Conservation (phyloP, 768 basidiomycete species). For the Scleroderma citrinum region DNA sequence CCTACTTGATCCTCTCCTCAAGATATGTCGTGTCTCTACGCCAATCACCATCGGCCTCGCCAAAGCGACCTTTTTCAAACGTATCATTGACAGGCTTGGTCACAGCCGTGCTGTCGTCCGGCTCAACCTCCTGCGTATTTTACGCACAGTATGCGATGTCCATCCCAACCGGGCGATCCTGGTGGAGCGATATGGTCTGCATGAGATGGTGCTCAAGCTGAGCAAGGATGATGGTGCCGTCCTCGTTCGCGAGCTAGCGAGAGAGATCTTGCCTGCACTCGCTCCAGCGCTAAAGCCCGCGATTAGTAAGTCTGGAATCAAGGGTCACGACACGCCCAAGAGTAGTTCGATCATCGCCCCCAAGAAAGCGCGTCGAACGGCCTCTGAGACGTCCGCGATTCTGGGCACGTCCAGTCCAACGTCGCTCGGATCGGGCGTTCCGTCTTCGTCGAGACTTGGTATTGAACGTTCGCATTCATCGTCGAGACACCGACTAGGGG, state of each 20-base stretch:
- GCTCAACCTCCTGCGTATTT: slow-evolving; percentile 81
- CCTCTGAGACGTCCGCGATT: slow-evolving; percentile 57
- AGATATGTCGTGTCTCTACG: slow-evolving; percentile 80
- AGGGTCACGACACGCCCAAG: slow-evolving; percentile 34
- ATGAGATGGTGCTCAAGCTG: slow-evolving; percentile 74
- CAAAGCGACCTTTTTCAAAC: slow-evolving; percentile 78
- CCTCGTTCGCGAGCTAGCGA: slow-evolving; percentile 82
- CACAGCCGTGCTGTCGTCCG: slow-evolving; percentile 80
- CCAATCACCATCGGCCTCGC: slow-evolving; percentile 71
- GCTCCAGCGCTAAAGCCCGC: slow-evolving; percentile 64
- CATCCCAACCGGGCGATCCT: slow-evolving; percentile 81
- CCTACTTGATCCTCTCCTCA: slow-evolving; percentile 86
- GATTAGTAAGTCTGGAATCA: slow-evolving; percentile 23
- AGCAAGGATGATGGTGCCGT: slow-evolving; percentile 87
- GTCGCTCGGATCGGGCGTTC: slow-evolving; percentile 8
- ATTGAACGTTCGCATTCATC: slow-evolving; percentile 33
- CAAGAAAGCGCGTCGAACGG: slow-evolving; percentile 59
- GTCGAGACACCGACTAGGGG: slow-evolving; percentile 51
- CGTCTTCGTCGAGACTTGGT: slow-evolving; percentile 23
- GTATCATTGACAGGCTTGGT: slow-evolving; percentile 76
- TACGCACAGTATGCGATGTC: slow-evolving; percentile 81
- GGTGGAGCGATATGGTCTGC: slow-evolving; percentile 76
- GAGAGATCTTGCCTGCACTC: slow-evolving; percentile 76
- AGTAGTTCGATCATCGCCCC: slow-evolving; percentile 45
- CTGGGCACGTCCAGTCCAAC: slow-evolving; percentile 15